These are phyloP conservation scores for Lavandula angustifolia DNA, from an alignment of 257 asterid species.

Conservation along the genomic window DNA sequence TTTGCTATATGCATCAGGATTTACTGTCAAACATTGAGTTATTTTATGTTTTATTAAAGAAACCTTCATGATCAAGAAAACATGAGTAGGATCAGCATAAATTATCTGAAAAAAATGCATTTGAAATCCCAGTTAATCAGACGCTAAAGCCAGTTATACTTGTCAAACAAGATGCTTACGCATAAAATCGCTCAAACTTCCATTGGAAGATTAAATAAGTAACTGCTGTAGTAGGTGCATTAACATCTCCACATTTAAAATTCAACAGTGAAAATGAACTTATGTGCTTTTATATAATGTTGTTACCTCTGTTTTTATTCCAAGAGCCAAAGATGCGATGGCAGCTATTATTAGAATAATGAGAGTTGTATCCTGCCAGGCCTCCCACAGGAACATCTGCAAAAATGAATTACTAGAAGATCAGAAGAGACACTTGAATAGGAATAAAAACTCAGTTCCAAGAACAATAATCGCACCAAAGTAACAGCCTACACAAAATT, in stretches of 20 bases:
- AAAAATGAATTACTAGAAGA: constrained; percentile 23
- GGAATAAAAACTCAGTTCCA: constrained; percentile 16
- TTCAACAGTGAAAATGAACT: constrained; percentile 11
- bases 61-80: background rate
- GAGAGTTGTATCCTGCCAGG: constrained; percentile 96
- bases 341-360: constrained; percentile 88
- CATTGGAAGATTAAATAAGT: too few relatives aligned
- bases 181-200: too few relatives aligned
- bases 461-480: constrained; percentile 20
- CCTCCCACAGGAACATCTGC: constrained; percentile 92
- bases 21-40: background rate
- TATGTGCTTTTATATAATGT: constrained; percentile 6
- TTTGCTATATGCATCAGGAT: too few relatives aligned
- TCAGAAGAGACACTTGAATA: constrained; percentile 21
- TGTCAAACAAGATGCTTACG: too few relatives aligned
- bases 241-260: constrained; percentile 3
- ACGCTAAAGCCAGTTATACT: too few relatives aligned
- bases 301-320: constrained; percentile 79
- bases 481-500: constrained; percentile 15
- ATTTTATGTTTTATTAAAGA: background rate
- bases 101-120: too few relatives aligned
- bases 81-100: too few relatives aligned
- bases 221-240: too few relatives aligned
- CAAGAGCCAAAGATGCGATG: constrained; percentile 76
- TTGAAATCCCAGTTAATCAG: too few relatives aligned